A percentile compares a stretch with the other conserved stretches of the same genome.
These are phyloP conservation scores for Leishmania guyanensis DNA, from an alignment of 208 protist species.

Conservation along the genomic window DNA sequence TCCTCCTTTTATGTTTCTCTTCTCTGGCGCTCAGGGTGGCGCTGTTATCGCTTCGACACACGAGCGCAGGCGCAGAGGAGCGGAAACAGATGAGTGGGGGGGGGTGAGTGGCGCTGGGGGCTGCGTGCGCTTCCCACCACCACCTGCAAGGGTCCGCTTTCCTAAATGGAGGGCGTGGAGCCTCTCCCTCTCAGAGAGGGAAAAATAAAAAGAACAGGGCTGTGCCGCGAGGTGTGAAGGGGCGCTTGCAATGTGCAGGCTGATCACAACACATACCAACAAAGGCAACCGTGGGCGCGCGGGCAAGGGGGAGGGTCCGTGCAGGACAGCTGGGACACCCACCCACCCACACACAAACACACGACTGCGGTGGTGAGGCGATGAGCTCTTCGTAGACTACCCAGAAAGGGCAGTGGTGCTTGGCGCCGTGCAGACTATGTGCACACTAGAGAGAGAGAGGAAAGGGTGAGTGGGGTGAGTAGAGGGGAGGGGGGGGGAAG, in stretches of 20 bases:
- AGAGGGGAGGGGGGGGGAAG: background rate
- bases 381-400: background rate
- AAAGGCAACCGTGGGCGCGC: background rate
- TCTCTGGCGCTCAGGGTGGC: background rate
- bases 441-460: background rate
- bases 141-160: background rate
- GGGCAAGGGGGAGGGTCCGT: background rate
- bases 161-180: background rate
- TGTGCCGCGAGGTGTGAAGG: background rate
- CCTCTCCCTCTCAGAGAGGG: background rate
- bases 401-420: background rate
- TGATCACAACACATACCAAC: background rate
- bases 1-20: background rate
- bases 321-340: conserved; percentile 11
- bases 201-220: background rate
- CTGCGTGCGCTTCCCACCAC: background rate
- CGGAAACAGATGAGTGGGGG: background rate
- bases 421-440: background rate
- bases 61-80: background rate
- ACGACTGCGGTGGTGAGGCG: background rate
- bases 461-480: background rate
- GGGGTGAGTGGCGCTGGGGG: background rate
- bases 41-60: background rate
- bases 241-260: background rate
- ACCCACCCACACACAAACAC: conserved; percentile 1